phyloP scores from a whole-genome alignment of 1,284 basidiomycete genomes.

The Fomitopsis palustris region DNA sequence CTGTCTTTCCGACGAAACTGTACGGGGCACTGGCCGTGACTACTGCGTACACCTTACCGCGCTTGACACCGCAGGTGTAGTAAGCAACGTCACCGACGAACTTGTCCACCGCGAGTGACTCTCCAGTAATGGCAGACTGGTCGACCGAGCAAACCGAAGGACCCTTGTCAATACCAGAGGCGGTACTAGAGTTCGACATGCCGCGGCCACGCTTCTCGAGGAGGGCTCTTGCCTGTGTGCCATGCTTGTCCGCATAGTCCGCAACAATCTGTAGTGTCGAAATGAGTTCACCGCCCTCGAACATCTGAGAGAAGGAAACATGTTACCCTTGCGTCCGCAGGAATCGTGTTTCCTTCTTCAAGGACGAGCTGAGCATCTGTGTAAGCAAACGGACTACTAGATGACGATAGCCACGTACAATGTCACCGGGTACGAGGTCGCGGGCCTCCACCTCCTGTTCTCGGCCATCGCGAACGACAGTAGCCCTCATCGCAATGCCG shows the following conservation, averaged over 20 bases:
- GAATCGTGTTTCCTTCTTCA: conserved; percentile 7
- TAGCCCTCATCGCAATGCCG: conserved; percentile 8
- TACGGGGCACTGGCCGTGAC: conserved; percentile 4
- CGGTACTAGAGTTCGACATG: not conserved
- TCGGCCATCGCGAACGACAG: conserved; percentile 7
- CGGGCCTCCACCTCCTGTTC: conserved; percentile 9
- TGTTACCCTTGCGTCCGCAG: conserved; percentile 6
- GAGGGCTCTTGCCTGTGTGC: not conserved
- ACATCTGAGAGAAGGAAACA: not conserved
- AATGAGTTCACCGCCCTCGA: not conserved
- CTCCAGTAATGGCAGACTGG: conserved; percentile 10
- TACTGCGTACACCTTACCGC: conserved; percentile 7
- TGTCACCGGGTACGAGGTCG: conserved; percentile 7
- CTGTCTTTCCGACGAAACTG: conserved; percentile 9
- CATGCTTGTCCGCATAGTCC: conserved; percentile 7
- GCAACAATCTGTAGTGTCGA: not conserved
- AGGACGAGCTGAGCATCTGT: not conserved
- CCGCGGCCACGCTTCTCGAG: conserved; percentile 4
- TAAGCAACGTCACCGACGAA: conserved; percentile 8
- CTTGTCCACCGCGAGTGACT: conserved; percentile 8
- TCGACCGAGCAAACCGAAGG: conserved; percentile 5
- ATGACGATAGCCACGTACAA: not conserved
- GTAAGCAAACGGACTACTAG: not conserved
- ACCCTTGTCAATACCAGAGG: conserved; percentile 6
- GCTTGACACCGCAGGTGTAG: conserved; percentile 11